Base-by-base conservation (phyloP, 1,284 basidiomycete genomes). In the Apiotrichum sp. region DNA sequence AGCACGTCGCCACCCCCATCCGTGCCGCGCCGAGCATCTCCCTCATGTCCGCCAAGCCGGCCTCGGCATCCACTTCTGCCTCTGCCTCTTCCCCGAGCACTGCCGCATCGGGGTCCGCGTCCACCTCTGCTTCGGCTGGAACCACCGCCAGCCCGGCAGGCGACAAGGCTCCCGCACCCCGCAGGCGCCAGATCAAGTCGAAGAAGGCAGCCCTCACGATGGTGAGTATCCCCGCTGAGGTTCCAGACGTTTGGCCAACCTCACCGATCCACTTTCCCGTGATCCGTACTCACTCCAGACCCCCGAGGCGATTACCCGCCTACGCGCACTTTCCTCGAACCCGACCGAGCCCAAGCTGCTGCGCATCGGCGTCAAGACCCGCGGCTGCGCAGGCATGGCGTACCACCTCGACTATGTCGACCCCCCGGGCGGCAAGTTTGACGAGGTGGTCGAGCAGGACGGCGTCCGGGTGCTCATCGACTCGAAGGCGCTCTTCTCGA, bases 331-430 rank as follows among this genome's bases (percentile, higher is more conserved):
- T 29, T 77, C 91, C 57, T 54, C 70, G 9, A 67, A 66, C 36
- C 69, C 71, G 8, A 68, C 70, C 45, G 67, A 71, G n/a, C 93
- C 93, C 1, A 89, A 92, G 70, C 82, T 96, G 56, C 88, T 99
- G 59, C 88, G 95, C 7, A 91, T 99, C 59, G 91, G 93, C 36
- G 93, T 98, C 47, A 85, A 88, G 66, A 96, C 98, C 78, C 97
- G 98, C 77, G 96, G 96, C n/a, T 99, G 96, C 74, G 96, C 96
- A 0, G 96, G 96, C 6, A 85, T 99, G 75, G 87, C 89, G 33
- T 99, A 99, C 77, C 89, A 98, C 73, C 83, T 98, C 53, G 95
- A 98, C 69, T 99, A 98, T 75, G 91, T 98, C 55, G 86, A 92
- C 50, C 81, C 86, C 65, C 87, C 92, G 0, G 90, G 84, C 3